A percentile compares a stretch with the other conserved stretches of the same genome.
These are phyloP conservation scores for Berkeleyomyces rouxiae DNA, from an alignment of 2,329 filamentous ascomycete species.

Conservation along the genomic window DNA sequence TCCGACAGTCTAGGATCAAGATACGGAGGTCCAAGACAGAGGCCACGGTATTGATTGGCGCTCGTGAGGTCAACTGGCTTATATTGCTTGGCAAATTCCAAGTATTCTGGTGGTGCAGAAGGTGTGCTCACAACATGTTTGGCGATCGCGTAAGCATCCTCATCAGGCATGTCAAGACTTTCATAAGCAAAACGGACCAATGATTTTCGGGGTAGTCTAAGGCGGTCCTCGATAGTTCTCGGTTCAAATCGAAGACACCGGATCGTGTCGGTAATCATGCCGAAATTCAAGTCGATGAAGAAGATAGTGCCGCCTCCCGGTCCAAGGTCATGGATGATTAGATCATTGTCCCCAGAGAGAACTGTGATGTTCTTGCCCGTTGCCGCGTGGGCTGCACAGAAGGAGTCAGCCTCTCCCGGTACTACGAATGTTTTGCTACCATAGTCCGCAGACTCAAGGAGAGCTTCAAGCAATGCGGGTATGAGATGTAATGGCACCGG, in stretches of 20 bases:
- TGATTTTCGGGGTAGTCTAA: slow-evolving; percentile 23
- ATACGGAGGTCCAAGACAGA: neutral
- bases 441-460: slow-evolving; percentile 32
- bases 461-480: slow-evolving; percentile 55
- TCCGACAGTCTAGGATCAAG: slow-evolving; percentile 27
- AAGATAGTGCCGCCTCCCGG: slow-evolving; percentile 51
- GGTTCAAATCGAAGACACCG: slow-evolving; percentile 20
- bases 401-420: slow-evolving; percentile 70
- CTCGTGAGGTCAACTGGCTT: neutral
- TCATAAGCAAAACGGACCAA: slow-evolving; percentile 20
- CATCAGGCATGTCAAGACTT: slow-evolving; percentile 14
- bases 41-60: neutral
- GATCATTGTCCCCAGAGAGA: slow-evolving; percentile 75
- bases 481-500: slow-evolving; percentile 44
- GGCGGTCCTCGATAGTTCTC: slow-evolving; percentile 24
- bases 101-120: neutral
- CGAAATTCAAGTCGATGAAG: slow-evolving; percentile 16
- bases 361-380: slow-evolving; percentile 37
- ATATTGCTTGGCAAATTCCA: slow-evolving; percentile 4
- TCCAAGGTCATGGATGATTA: slow-evolving; percentile 59
- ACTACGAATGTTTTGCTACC: slow-evolving; percentile 38
- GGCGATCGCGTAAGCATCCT: slow-evolving; percentile 14
- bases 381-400: slow-evolving; percentile 49
- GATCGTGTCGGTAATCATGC: slow-evolving; percentile 10
- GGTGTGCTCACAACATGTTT: neutral